Base-by-base conservation (phyloP, 2,329 filamentous ascomycete genomes). In the Colletotrichum graminicola region DNA sequence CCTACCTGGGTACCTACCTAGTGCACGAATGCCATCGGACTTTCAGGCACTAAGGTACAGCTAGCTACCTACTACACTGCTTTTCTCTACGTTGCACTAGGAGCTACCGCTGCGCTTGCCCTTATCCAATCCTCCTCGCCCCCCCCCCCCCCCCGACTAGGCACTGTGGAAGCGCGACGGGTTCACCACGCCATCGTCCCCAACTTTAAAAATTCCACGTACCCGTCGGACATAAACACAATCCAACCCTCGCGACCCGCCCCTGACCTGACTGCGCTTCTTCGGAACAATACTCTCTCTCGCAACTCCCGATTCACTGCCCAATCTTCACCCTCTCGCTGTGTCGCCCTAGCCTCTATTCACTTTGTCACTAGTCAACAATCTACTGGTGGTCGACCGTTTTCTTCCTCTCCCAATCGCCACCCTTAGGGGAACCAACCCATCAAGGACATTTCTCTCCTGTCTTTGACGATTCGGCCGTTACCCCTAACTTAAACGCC, bases 141-240 rank as follows among this genome's bases (percentile, higher is more conserved):
- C 43, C 54, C 60, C 43, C 43, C n/a, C n/a, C n/a, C n/a, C n/a
- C n/a, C 65, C 60, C 65, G 39, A 57, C 60, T 63, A 39, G 32
- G 60, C 54, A 69, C 60, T 69, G 65, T 56, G 66, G 66, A 59
- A 69, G 59, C 47, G 60, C 65, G 69, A 64, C 69, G 49, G 67
- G 49, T 36, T 72, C 54, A 60, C 70, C 71, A 71, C 70, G 60
- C 70, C 66, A 72, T 72, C 66, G 67, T 71, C 61, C 54, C 70
- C 70, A 72, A 72, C 70, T 72, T 67, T 72, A 71, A 72, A 72
- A 72, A 72, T 71, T 71, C 56, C 70, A 72, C 67, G 51, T 56
- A 47, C 70, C 70, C 62, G 55, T 71, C 61, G 71, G 56, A 71
- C 70, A 72, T 62, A 72, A 72, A 72, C 70, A 71, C 55, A 59